Evolutionary conservation across 2,329 filamentous ascomycete species (phyloP), one percentile per base, ranked within the genome.

Genomic region (Pseudocercospora cruenta): DNA sequence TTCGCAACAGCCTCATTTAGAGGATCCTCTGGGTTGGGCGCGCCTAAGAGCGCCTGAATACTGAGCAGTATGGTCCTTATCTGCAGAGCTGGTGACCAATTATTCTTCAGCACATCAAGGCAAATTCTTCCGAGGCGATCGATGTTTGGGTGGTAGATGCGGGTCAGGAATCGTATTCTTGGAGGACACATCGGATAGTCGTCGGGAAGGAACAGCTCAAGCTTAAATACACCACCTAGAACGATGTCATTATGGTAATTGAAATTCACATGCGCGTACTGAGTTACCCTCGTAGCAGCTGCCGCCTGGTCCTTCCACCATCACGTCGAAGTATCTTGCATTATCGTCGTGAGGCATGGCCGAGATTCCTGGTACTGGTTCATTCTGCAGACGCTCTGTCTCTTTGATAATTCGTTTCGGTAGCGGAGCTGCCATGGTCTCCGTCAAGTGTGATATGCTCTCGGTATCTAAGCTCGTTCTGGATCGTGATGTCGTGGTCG

Each of bases 111-210:
- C 36, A 99, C 95, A 78, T 99, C 95, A 58, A 99, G 83, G 78
- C 96, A 99, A 81, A 99, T 99, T 67, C 95, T 91, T 67, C 95
- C 95, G 1, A 99, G 88, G 81, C 96, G 96, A 80, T 99, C 95
- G 73, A 99, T 97, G 79, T 99, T 99, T 60, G 95, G 95, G 80
- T 99, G 96, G 82, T 98, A 99, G 80, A 99, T 98, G 83, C 97
- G 97, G 74, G 96, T 99, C 60, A 99, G 85, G 82, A 99, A 99
- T 63, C 95, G 92, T 77, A 99, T 97, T 85, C 97, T 97, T 54
- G 95, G 95, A 62, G 95, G 94, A 36, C 93, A 97, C 95, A 99
- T 99, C 49, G 95, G 95, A 79, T 99, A 99, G 83, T 99, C 95
- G 77, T 99, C 95, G 53, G 96, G 96, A 24, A 99, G 87, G 80